A percentile compares a stretch with the other conserved stretches of the same genome.
Conservation (phyloP, 768 basidiomycete species). For the Nidularia pulvinata region DNA sequence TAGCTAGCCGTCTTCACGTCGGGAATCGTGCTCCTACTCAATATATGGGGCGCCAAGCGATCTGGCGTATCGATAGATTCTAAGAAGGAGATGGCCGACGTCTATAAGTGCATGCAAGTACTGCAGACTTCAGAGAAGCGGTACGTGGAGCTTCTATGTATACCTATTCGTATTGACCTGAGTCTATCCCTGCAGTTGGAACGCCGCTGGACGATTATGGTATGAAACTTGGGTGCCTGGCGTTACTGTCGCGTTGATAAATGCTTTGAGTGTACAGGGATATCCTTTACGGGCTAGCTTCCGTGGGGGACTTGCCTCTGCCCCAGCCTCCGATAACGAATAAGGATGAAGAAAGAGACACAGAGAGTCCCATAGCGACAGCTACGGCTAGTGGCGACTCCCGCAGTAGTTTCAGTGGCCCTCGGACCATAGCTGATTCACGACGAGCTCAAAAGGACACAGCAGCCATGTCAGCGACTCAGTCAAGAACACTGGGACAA, state of each 20-base stretch:
- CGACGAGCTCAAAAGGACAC: slow-evolving; percentile 21
- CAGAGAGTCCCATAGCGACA: slow-evolving; percentile 41
- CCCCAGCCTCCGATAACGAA: slow-evolving; percentile 45
- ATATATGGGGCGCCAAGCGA: slow-evolving; percentile 63
- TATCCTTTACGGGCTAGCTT: slow-evolving; percentile 72
- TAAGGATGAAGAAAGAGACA: slow-evolving; percentile 42
- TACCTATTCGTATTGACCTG: neutral
- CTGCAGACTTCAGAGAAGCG: slow-evolving; percentile 38
- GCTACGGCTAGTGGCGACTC: neutral
- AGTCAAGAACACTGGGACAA: too few species aligned
- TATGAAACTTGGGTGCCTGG: slow-evolving; percentile 10
- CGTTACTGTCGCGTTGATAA: too few species aligned
- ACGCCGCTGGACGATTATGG: slow-evolving; percentile 44
- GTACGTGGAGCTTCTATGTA: neutral
- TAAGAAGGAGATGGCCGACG: slow-evolving; percentile 60
- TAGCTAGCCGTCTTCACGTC: slow-evolving; percentile 42
- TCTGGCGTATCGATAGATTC: slow-evolving; percentile 46
- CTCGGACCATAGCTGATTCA: slow-evolving; percentile 33
- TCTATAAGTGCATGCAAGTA: slow-evolving; percentile 60
- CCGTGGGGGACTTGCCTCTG: slow-evolving; percentile 68
- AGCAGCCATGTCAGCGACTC: neutral
- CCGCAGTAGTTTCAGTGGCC: slow-evolving; percentile 6
- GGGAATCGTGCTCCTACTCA: slow-evolving; percentile 61
- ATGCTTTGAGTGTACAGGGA: slow-evolving; percentile 42
- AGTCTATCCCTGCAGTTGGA: slow-evolving; percentile 21